Evolutionary conservation across 169 alveolate genomes (phyloP).

Genomic region (Plasmodium fragile): DNA sequence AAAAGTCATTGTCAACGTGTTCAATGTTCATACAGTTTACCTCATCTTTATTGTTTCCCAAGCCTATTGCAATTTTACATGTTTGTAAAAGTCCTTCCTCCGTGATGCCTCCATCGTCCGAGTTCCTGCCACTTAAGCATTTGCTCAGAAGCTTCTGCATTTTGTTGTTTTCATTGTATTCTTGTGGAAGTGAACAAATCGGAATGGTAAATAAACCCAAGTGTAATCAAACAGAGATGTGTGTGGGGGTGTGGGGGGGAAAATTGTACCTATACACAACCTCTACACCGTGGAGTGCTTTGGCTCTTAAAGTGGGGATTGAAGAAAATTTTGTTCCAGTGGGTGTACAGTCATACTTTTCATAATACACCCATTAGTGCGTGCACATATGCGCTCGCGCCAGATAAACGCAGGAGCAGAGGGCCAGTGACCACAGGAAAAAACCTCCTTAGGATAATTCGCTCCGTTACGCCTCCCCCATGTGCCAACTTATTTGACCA

Average conservation of each 20-base stretch:
- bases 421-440: not conserved
- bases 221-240: not conserved
- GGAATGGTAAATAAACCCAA: not conserved
- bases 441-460: not conserved
- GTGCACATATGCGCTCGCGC: not conserved
- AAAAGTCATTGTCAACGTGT: constrained; percentile 17
- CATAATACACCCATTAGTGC: not conserved
- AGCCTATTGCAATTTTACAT: constrained; percentile 11
- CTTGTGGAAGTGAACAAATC: not conserved
- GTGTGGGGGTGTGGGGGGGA: not conserved
- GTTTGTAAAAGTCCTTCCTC: constrained; percentile 50
- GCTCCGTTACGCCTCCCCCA: not conserved
- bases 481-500: not conserved
- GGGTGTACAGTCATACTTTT: not conserved
- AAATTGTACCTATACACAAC: not conserved
- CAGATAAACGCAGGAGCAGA: not conserved
- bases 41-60: constrained; percentile 11
- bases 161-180: constrained; percentile 16
- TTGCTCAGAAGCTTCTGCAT: constrained; percentile 34
- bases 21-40: constrained; percentile 15
- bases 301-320: not conserved
- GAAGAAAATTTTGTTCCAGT: not conserved
- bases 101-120: not conserved
- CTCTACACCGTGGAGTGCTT: not conserved
- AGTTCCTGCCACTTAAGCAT: constrained; percentile 19